Evolutionary conservation across 257 asterid species (phyloP).

Genomic region (Rhazya stricta): DNA sequence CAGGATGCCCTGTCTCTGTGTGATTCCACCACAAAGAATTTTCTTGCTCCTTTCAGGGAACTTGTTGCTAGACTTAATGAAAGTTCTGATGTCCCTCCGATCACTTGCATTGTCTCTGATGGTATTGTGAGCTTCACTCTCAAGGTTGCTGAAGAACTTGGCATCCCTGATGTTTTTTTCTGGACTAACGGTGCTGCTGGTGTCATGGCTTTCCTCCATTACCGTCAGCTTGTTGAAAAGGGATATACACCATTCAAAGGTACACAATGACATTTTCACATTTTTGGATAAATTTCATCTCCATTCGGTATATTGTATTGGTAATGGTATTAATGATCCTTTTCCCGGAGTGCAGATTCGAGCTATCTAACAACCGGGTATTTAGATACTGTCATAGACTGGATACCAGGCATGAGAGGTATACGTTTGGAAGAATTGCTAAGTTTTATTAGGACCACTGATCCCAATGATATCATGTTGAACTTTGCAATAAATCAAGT

Average conservation of each 20-base stretch:
- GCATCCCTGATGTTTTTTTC: slow-evolving; percentile 20
- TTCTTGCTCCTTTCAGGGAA: slow-evolving; percentile 23
- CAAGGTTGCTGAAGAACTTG: slow-evolving; percentile 24
- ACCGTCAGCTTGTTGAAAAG: background rate
- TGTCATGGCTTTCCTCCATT: slow-evolving; percentile 5
- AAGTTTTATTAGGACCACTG: slow-evolving; percentile 16
- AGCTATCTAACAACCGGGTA: slow-evolving; percentile 23
- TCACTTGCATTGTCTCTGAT: slow-evolving; percentile 24
- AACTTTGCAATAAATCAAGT: slow-evolving; percentile 2
- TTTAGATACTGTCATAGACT: slow-evolving; percentile 22
- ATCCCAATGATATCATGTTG: slow-evolving; percentile 13
- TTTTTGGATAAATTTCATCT: background rate
- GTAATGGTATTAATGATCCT: background rate
- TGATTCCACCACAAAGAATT: background rate
- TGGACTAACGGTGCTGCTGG: slow-evolving; percentile 13
- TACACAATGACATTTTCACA: background rate
- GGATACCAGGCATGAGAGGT: slow-evolving; percentile 28
- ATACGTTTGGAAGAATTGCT: slow-evolving; percentile 22
- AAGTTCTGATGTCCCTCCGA: slow-evolving; percentile 12
- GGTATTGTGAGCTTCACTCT: slow-evolving; percentile 30
- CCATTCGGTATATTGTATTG: background rate
- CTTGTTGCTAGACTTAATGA: slow-evolving; percentile 15
- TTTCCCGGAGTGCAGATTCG: slow-evolving; percentile 10
- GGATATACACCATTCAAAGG: slow-evolving; percentile 13
- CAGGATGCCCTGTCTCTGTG: slow-evolving; percentile 24